phyloP scores from a whole-genome alignment of 2,329 filamentous ascomycete genomes.

The Cordyceps farinosa region DNA sequence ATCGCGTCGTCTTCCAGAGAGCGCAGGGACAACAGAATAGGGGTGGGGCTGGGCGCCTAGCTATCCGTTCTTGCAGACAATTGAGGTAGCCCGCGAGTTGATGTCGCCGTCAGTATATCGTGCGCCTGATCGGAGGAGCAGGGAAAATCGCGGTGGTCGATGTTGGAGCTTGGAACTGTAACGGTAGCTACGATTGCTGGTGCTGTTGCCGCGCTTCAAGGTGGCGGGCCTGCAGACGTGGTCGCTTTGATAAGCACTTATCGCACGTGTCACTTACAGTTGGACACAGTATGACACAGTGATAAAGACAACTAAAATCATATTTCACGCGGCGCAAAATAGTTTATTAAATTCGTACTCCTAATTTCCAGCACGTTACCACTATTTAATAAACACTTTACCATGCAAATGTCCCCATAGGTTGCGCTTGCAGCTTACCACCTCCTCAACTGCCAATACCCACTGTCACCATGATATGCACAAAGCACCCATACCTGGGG shows the following conservation, averaged over 20 bases:
- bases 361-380: too few species aligned
- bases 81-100: neutral
- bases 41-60: neutral
- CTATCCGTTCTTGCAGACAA: neutral
- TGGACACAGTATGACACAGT: neutral
- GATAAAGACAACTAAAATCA: neutral
- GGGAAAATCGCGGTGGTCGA: neutral
- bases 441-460: too few species aligned
- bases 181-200: neutral
- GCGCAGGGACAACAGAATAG: slow-evolving; percentile 1
- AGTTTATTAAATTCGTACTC: too few species aligned
- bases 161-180: neutral
- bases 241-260: slow-evolving; percentile 18
- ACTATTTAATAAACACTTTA: too few species aligned
- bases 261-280: slow-evolving; percentile 14
- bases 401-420: too few species aligned
- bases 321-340: too few species aligned
- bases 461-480: too few species aligned
- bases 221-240: slow-evolving; percentile 13
- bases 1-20: neutral
- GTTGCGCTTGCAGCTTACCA: too few species aligned
- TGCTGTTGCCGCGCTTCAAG: neutral
- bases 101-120: neutral
- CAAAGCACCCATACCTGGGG: too few species aligned
- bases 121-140: too few species aligned